Base-by-base conservation (phyloP, 208 protist genomes). In the Blastocrithidia nonstop region DNA sequence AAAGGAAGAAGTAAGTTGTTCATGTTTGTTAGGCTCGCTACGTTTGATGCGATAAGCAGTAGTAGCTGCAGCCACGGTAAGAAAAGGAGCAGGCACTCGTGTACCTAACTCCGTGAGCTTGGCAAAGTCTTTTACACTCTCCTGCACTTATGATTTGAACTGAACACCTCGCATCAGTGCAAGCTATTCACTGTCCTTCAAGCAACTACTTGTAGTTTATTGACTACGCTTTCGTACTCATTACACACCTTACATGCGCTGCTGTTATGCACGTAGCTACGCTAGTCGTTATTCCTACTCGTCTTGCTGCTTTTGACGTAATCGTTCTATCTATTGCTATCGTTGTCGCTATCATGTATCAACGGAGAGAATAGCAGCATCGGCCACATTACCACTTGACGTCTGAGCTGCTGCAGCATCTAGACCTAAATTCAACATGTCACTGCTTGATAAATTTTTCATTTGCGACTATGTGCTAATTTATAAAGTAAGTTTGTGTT, bases 261-360 rank as follows among this genome's bases (percentile, higher is more conserved):
- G 71, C 51, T 85, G 70, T 37, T 67, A 61, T 21, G 71, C 73
- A 13, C 61, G 67, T 38, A 66, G 21, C 6, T 50, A 28, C 3
- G 54, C 51, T 1, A 78, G 53, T 21, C 65, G 45, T 23, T 60
- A 50, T 36, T 52, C 54, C 69, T 87, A 78, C 17, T 68, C 54
- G 26, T 71, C 72, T 25, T 79, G 61, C 35, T 79, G 71, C 40
- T 53, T 61, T 22, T 61, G 53, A 24, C 76, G 76, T 25, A 89
- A 44, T 13, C 72, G 57, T 26, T 69, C 68, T 31, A 93, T 46
- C 54, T 93, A 78, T 32, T 60, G 52, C 41, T 93, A 76, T 17
- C 84, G 75, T 49, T 89, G 84, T 36, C 71, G 59, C 58, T 88
- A 78, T 79, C 84, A 93, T 4, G 54, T 50, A 54, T 89, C 79